Base-by-base conservation (phyloP, 129 eudicot genomes). In the Sambucus nigra region DNA sequence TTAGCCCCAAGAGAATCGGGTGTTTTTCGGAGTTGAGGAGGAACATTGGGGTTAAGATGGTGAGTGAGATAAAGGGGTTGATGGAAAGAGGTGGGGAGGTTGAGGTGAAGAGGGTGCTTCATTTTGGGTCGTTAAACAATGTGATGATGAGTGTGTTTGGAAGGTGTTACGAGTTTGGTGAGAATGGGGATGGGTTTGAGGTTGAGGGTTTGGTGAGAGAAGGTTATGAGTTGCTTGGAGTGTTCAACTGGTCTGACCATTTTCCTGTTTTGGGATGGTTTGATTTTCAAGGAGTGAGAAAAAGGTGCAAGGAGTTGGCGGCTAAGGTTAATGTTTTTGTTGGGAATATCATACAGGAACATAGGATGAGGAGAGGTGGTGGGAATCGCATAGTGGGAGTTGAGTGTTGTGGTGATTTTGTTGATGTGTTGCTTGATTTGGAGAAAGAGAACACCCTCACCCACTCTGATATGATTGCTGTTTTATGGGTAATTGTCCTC, bases 141-240 rank as follows among this genome's bases (percentile, higher is more conserved):
- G 98, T 89, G 42, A 89, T 81, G 98, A 76, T 70, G 77, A 73
- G 81, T 28, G 98, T 89, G 29, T 84, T 89, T 38, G 94, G 95
- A 0, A 84, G 69, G 44, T 65, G 59, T 0, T 81, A 75, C 6
- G 78, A 73, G 3, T 80, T 80, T 20, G 59, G 51, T 19, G 42
- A 31, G 48, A 55, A 8, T 18, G 55, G 47, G 0, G 83, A 77
- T 4, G 87, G 72, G 35, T 21, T 5, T 14, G 71, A 66, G 52
- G 62, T 88, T 1, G 92, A 84, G 54, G 27, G 64, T 12, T 39
- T 89, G 28, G 97, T 89, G 60, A 81, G 68, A n/a, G 95, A 89
- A 89, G 98, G 98, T 44, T 89, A 89, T 46, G 94, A 89, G 46
- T 45, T 89, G 63, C 73, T 89, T 7, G 88, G 94, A 25, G 46